Evolutionary conservation across 352 stramenopile genomes (phyloP).

Genomic region (Globisporangium radiosum): DNA sequence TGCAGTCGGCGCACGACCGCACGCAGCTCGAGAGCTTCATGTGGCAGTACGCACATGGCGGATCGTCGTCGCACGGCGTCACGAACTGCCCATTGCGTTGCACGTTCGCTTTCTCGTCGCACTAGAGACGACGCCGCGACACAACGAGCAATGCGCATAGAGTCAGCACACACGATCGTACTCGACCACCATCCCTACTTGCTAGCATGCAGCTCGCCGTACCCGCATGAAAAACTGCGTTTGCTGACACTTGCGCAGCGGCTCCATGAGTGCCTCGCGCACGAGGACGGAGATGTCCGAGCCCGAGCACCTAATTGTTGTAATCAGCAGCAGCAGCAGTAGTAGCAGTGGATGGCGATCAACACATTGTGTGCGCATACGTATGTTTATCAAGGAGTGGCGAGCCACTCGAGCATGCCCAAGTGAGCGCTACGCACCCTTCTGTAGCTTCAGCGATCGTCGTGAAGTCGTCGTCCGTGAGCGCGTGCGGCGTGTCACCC

Average conservation of each 20-base stretch:
- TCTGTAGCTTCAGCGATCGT: conserved; percentile 90
- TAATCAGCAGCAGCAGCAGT: background rate
- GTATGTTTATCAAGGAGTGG: background rate
- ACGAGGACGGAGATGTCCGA: conserved; percentile 97
- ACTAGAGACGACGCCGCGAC: conserved; percentile 23
- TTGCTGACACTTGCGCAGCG: conserved; percentile 95
- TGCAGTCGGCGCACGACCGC: conserved; percentile 60
- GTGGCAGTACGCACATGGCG: conserved; percentile 82
- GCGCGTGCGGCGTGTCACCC: conserved; percentile 92
- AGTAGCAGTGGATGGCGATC: background rate
- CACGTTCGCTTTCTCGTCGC: conserved; percentile 65
- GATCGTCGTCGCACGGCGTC: conserved; percentile 80
- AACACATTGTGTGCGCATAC: too few relatives aligned
- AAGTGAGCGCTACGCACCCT: conserved; percentile 41
- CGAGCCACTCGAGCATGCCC: background rate
- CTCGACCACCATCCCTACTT: too few relatives aligned
- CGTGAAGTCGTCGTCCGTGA: conserved; percentile 93
- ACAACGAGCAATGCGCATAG: background rate
- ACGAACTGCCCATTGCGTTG: conserved; percentile 57
- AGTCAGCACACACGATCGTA: too few relatives aligned
- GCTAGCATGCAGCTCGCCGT: background rate
- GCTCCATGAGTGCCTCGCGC: conserved; percentile 96
- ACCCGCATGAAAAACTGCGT: conserved; percentile 90
- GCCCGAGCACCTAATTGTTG: conserved; percentile 70
- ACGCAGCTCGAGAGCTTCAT: conserved; percentile 84